Conservation (phyloP, 495 filamentous ascomycete genomes). For the Penicillium ochrochloron region DNA sequence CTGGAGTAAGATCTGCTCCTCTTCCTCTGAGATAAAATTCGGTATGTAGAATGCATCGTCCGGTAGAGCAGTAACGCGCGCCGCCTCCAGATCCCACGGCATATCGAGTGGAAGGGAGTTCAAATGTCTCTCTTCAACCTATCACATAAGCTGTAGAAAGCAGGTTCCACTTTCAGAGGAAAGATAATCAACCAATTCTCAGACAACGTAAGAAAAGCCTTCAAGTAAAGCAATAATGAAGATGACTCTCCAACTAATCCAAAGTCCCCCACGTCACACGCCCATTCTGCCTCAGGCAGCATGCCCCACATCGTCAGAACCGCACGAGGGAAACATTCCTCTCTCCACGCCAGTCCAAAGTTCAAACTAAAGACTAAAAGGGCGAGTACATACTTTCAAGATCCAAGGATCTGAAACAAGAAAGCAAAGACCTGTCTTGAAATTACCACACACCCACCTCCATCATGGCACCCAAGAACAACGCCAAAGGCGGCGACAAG, state of each 20-base stretch:
- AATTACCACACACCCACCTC: not conserved
- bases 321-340: slow-evolving; percentile 17
- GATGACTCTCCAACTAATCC: not conserved
- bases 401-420: not conserved
- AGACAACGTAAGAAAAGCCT: not conserved
- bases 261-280: slow-evolving; percentile 24
- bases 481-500: slow-evolving; percentile 51
- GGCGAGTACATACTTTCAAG: not conserved
- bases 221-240: too few species aligned
- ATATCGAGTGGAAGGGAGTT: not conserved
- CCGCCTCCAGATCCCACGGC: slow-evolving; percentile 39
- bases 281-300: slow-evolving; percentile 26
- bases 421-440: not conserved
- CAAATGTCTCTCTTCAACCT: not conserved
- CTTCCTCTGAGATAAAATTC: slow-evolving; percentile 78
- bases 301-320: slow-evolving; percentile 25
- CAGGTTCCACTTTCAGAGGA: not conserved
- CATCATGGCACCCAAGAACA: slow-evolving; percentile 61
- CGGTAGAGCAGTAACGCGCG: slow-evolving; percentile 63
- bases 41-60: slow-evolving; percentile 81
- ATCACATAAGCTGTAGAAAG: not conserved
- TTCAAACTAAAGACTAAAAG: not conserved
- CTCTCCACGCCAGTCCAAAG: not conserved
- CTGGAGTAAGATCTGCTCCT: slow-evolving; percentile 71
- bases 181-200: not conserved